Percentiles rank a stretch among this genome's conserved stretches.
These are phyloP conservation scores for Gastrolobium villosum DNA, from an alignment of 306 rosid genomes.

Conservation along the genomic window DNA sequence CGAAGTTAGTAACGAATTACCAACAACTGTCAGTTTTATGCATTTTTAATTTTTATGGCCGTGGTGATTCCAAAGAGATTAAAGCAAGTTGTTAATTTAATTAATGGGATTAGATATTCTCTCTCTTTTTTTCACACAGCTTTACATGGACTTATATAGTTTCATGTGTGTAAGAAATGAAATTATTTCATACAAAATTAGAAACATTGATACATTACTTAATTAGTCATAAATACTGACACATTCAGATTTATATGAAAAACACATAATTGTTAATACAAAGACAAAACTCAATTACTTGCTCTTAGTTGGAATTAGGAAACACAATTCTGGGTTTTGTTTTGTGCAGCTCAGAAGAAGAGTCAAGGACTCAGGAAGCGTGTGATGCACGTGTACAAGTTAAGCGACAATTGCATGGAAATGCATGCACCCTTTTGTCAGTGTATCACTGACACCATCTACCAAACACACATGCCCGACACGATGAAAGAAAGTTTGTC, in stretches of 20 bases:
- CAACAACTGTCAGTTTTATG: not conserved
- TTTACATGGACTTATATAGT: no score
- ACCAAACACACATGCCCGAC: conserved; percentile 88
- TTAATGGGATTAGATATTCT: no score
- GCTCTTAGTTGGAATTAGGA: conserved; percentile 42
- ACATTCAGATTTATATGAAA: not conserved
- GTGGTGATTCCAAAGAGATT: not conserved
- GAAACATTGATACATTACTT: not conserved
- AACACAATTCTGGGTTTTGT: conserved; percentile 36
- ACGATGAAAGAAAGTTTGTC: conserved; percentile 65
- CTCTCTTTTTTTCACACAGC: no score
- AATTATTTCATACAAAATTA: no score
- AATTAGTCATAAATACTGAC: not conserved
- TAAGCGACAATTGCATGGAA: conserved; percentile 86
- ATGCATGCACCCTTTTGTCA: conserved; percentile 76
- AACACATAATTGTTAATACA: not conserved
- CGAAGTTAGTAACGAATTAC: not conserved
- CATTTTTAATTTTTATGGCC: not conserved
- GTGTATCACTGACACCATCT: conserved; percentile 74
- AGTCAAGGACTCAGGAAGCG: conserved; percentile 29
- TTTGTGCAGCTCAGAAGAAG: conserved; percentile 31
- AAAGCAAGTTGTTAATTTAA: not conserved
- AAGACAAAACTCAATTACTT: conserved; percentile 26
- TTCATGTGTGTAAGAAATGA: no score
- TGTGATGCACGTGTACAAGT: conserved; percentile 66